A percentile compares a stretch with the other conserved stretches of the same genome.
Conservation (phyloP, 257 asterid species). For the Dorcoceras hygrometricum region DNA sequence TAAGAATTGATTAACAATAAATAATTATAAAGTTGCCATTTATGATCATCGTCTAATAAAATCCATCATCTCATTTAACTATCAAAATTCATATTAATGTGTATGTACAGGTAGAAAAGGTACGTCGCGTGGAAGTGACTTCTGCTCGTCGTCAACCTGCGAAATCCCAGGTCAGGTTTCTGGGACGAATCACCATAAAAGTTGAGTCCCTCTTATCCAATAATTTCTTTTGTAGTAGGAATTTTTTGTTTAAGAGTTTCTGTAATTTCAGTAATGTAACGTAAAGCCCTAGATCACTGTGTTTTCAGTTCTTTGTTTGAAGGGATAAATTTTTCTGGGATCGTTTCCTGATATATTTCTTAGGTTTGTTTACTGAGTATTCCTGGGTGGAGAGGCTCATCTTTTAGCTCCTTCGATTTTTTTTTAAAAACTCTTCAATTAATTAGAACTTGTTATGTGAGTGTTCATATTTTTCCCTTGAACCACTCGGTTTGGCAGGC, state of each 20-base stretch:
- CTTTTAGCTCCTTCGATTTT: neutral
- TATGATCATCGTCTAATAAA: no score
- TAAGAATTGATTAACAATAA: no score
- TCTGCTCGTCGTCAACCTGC: constrained; percentile 9
- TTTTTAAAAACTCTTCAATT: neutral
- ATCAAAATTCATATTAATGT: no score
- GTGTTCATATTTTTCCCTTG: neutral
- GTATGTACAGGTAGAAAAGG: no score
- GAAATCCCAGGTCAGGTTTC: constrained; percentile 21
- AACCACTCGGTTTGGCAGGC: constrained; percentile 17
- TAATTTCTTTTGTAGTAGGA: neutral
- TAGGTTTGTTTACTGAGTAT: neutral
- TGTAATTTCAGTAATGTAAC: neutral
- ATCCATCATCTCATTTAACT: no score
- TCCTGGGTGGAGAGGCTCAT: neutral
- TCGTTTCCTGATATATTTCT: neutral
- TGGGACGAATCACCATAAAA: neutral
- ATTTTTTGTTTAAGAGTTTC: neutral
- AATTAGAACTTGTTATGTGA: neutral
- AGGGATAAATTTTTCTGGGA: neutral
- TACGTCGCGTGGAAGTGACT: neutral
- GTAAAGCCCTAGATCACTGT: neutral
- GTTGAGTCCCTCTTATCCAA: neutral
- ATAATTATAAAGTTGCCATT: no score
- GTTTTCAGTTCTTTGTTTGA: neutral